Percentiles rank a stretch among this genome's conserved stretches.
Evolutionary conservation across 345 rosid species (phyloP).

Genomic region (Microthlaspi erraticum): DNA sequence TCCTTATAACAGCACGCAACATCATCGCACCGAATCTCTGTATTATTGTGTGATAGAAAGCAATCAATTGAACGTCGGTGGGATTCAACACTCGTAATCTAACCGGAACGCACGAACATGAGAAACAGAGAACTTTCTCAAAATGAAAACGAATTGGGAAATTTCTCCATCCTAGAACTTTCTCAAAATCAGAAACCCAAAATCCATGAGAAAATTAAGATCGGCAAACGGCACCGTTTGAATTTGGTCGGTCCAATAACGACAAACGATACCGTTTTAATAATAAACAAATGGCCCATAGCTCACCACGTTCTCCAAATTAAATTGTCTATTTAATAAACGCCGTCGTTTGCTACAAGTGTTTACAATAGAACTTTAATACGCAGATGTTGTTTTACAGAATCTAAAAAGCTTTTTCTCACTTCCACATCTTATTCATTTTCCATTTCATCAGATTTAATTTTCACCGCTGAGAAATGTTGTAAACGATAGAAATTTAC

Average conservation of each 20-base stretch:
- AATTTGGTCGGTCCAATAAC: no score
- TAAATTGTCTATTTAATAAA: no score
- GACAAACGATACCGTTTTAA: no score
- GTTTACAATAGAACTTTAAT: neutral
- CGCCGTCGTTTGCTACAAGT: no score
- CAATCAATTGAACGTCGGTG: conserved; percentile 20
- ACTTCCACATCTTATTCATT: conserved; percentile 14
- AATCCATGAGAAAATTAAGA: no score
- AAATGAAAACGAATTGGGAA: neutral
- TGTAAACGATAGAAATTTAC: conserved; percentile 42
- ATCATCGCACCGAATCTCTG: conserved; percentile 48
- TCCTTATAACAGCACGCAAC: conserved; percentile 53
- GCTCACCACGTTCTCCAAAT: no score
- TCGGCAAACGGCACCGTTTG: no score
- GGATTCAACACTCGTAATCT: conserved; percentile 32
- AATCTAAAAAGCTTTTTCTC: neutral
- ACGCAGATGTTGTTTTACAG: neutral
- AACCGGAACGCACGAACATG: neutral
- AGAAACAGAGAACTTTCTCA: neutral
- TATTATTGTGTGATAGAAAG: neutral
- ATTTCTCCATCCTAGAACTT: neutral
- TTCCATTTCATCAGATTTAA: conserved; percentile 5
- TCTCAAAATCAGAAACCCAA: conserved; percentile 18
- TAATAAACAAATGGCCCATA: no score
- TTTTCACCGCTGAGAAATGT: conserved; percentile 22